Evolutionary conservation across 1,284 basidiomycete genomes (phyloP), one percentile per base, ranked within the genome.

Genomic region (Rhodotorula sp.): DNA sequence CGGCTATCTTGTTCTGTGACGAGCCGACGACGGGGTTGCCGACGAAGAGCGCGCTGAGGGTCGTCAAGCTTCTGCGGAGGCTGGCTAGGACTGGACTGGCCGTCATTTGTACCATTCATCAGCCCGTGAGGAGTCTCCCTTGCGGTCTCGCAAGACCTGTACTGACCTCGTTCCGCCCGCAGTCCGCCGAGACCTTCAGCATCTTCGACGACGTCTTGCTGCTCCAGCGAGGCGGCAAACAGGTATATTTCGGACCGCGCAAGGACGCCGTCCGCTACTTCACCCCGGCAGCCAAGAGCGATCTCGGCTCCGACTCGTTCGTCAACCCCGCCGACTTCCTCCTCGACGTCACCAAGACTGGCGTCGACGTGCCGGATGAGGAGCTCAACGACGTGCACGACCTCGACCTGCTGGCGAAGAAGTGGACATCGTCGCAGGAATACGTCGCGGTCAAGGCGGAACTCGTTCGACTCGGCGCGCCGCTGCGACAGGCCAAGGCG

Each of bases 191-290:
- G 48, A 81, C 86, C 1, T 75, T 75, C 60, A 34, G 65, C 53
- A 64, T 75, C 70, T 93, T 92, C 77, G 85, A 86, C 76, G 81
- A 85, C 46, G 79, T 86, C 16, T 70, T 78, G 4, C 62, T 78
- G 11, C 77, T 78, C 26, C 73, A 77, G 48, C 71, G 70, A 47
- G 84, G 83, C 9, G 84, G 83, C 73, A 74, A 82, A 76, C 83
- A 83, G n/a, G 83, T 85, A 31, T 86, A 86, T 81, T 85, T 84
- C 72, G 86, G 86, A 16, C 81, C 75, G 13, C 84, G 87, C 1
- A 80, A 81, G 81, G 84, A 87, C 62, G 92, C 93, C 30, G 87
- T 90, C 57, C 82, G 82, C 5, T 94, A 91, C 81, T 93, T 94
- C 75, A 84, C 89, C 76, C 79, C 83, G 56, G 83, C 92, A 64